Evolutionary conservation across 2,329 filamentous ascomycete genomes (phyloP).

Genomic region (Hymenotorrendiella dingleyae): DNA sequence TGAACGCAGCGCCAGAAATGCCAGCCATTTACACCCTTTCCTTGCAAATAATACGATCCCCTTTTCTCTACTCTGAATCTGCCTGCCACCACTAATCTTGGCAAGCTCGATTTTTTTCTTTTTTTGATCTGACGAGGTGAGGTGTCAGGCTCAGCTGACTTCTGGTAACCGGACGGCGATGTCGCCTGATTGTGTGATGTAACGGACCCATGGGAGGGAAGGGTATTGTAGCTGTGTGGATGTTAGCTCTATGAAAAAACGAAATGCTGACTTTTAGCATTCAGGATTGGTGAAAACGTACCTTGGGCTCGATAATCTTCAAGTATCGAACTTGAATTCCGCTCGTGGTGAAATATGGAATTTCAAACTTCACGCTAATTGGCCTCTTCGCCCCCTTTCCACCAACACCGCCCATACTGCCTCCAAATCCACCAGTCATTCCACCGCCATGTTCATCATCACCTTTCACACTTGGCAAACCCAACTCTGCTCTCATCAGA

Average conservation of each 20-base stretch:
- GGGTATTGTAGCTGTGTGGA: constrained; percentile 82
- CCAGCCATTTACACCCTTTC: no score
- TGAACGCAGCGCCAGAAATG: not conserved
- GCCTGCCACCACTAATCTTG: not conserved
- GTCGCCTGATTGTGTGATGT: constrained; percentile 96
- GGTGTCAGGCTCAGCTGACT: constrained; percentile 20
- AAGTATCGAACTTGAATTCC: constrained; percentile 97
- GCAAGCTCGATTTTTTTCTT: not conserved
- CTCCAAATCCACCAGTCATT: constrained; percentile 96
- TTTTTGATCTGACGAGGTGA: not conserved
- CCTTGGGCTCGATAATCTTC: constrained; percentile 99
- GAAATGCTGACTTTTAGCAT: not conserved
- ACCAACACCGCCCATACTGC: constrained; percentile 90
- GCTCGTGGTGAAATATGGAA: constrained; percentile 99
- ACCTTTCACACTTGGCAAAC: constrained; percentile 86
- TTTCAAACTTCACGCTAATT: constrained; percentile 99
- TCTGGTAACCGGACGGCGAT: constrained; percentile 95
- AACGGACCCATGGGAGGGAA: constrained; percentile 93
- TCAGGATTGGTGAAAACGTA: constrained; percentile 38
- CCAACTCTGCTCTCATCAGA: constrained; percentile 94
- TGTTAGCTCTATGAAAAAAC: constrained; percentile 7
- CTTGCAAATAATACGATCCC: not conserved
- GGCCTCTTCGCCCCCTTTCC: constrained; percentile 86
- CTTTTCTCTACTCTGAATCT: not conserved
- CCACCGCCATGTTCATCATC: constrained; percentile 94